phyloP scores from a whole-genome alignment of 2,329 filamentous ascomycete genomes.

The Xylaria sp. region DNA sequence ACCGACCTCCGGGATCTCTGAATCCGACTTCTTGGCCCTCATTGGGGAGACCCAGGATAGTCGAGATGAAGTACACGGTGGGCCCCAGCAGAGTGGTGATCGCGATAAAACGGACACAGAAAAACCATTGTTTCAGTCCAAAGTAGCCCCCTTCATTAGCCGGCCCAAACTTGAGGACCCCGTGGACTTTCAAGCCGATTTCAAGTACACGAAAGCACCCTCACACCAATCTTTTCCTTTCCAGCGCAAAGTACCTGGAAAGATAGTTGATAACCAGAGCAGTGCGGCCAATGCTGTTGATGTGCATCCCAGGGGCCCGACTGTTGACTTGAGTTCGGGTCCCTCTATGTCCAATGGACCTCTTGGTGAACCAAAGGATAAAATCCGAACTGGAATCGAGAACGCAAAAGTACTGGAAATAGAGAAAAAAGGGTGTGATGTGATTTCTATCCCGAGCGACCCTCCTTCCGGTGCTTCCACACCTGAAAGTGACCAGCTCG shows the following conservation, averaged over 20 bases:
- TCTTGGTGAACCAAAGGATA: background rate
- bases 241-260: background rate
- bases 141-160: constrained; percentile 12
- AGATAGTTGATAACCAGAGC: background rate
- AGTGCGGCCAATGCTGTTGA: background rate
- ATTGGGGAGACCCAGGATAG: constrained; percentile 15
- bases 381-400: background rate
- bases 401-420: background rate
- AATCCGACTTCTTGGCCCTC: constrained; percentile 12
- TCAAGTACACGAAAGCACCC: constrained; percentile 23
- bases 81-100: background rate
- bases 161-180: constrained; percentile 20
- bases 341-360: background rate
- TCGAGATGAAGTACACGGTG: background rate
- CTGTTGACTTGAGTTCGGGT: background rate
- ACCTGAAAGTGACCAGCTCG: background rate
- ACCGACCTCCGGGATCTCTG: constrained; percentile 3
- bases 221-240: constrained; percentile 6
- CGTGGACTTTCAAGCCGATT: constrained; percentile 19
- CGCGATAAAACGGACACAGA: background rate
- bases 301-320: background rate
- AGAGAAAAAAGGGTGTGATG: background rate
- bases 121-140: background rate
- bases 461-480: background rate
- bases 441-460: background rate